Evolutionary conservation across 768 basidiomycete species (phyloP), one percentile per base, ranked within the genome.

Genomic region (Exidia glandulosa): DNA sequence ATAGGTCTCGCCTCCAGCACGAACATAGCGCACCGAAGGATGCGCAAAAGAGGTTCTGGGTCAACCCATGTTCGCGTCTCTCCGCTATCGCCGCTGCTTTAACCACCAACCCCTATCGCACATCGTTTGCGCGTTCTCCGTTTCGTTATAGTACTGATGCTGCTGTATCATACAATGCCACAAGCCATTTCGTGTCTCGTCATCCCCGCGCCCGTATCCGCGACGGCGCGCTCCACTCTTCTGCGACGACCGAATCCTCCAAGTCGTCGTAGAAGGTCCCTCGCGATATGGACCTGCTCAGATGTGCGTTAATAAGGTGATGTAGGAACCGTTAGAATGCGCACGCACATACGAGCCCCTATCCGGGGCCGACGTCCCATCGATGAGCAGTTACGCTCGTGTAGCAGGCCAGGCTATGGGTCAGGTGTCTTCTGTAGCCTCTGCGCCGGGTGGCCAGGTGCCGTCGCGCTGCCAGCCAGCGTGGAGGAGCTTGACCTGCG

Each of bases 1-100:
- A 34, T 59, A 90, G 88, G 88, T 90, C 50, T 90, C 88, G 3
- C 88, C 88, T 56, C 88, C 88, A 54, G 83, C 87, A 60, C 82
- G 88, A 45, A 23, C 41, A 45, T 45, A 19, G n/a, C n/a, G n/a
- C n/a, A n/a, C n/a, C n/a, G n/a, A n/a, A n/a, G n/a, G n/a, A n/a
- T n/a, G n/a, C n/a, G n/a, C n/a, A n/a, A 45, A 1, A 12, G 1
- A 10, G 10, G 19, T 1, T 13, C 12, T 45, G 19, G 10, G 41
- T 45, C 41, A 6, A n/a, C n/a, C n/a, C n/a, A n/a, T n/a, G n/a
- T n/a, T n/a, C n/a, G n/a, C n/a, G n/a, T n/a, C n/a, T n/a, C n/a
- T n/a, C n/a, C n/a, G n/a, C n/a, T n/a, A n/a, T n/a, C n/a, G n/a
- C n/a, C n/a, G n/a, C n/a, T n/a, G n/a, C n/a, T n/a, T n/a, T n/a